Evolutionary conservation across 129 eudicot genomes (phyloP).

Genomic region (Deinandra increscens): DNA sequence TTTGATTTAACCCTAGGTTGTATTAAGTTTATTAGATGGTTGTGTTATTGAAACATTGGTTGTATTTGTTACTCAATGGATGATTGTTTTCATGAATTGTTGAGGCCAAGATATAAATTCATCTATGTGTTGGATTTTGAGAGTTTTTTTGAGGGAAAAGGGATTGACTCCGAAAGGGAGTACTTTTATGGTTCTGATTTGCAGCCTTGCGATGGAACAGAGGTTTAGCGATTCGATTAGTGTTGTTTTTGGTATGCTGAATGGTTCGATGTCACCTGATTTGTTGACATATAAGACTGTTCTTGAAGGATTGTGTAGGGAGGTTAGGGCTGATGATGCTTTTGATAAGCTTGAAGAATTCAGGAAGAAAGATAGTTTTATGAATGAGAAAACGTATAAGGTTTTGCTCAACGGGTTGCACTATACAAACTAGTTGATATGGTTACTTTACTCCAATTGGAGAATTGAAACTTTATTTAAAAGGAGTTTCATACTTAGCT

Average conservation of each 20-base stretch:
- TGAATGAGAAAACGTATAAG: constrained; percentile 75
- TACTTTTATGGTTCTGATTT: constrained; percentile 62
- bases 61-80: too few relatives aligned
- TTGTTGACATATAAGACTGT: too few relatives aligned
- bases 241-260: constrained; percentile 58
- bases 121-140: too few relatives aligned
- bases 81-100: too few relatives aligned
- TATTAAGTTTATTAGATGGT: too few relatives aligned
- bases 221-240: constrained; percentile 58
- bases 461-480: not conserved
- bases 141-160: constrained; percentile 71
- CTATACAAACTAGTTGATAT: constrained; percentile 39
- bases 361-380: constrained; percentile 61
- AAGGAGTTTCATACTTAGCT: not conserved
- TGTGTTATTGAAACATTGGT: too few relatives aligned
- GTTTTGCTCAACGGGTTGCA: constrained; percentile 61
- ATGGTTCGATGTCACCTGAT: constrained; percentile 46
- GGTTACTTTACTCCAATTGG: too few relatives aligned
- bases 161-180: constrained; percentile 65
- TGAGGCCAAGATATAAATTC: too few relatives aligned
- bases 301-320: too few relatives aligned
- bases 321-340: too few relatives aligned
- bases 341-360: too few relatives aligned
- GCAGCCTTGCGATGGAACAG: constrained; percentile 81
- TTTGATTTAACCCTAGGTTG: too few relatives aligned